Percentiles rank a stretch among this genome's conserved stretches.
phyloP scores from a whole-genome alignment of 371 early-diverging fungal genomes.

The Smittium culicis region DNA sequence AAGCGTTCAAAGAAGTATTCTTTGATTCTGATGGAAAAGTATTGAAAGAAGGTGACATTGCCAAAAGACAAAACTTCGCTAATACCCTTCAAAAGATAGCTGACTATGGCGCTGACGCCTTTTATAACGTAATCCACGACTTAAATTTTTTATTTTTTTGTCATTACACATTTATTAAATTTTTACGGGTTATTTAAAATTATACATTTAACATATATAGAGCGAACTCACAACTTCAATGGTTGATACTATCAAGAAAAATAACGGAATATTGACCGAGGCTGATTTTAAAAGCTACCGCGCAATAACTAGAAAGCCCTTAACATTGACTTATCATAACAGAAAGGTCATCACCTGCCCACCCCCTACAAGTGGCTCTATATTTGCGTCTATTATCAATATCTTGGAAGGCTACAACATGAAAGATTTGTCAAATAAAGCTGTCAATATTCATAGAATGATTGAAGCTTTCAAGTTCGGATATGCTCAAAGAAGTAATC shows the following conservation, averaged over 20 bases:
- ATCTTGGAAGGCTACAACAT: conserved; percentile 64
- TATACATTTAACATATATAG: conserved; percentile 8
- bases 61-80: conserved; percentile 59
- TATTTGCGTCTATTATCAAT: conserved; percentile 74
- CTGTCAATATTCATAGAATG: conserved; percentile 56
- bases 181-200: no score
- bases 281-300: conserved; percentile 66
- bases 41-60: conserved; percentile 44
- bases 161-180: not conserved
- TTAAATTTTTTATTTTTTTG: not conserved
- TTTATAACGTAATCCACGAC: conserved; percentile 47
- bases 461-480: conserved; percentile 88
- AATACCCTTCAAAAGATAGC: conserved; percentile 69
- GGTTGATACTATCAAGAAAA: conserved; percentile 45
- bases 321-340: conserved; percentile 63
- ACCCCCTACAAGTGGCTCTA: conserved; percentile 70
- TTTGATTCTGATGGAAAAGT: conserved; percentile 1
- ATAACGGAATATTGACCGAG: conserved; percentile 70
- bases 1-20: conserved; percentile 7
- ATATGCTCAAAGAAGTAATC: conserved; percentile 65
- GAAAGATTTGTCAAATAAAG: conserved; percentile 13
- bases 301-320: conserved; percentile 41
- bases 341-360: conserved; percentile 48
- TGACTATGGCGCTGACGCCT: conserved; percentile 63
- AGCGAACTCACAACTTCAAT: conserved; percentile 68